phyloP scores from a whole-genome alignment of 805 yeast genomes.

The Candida patagonica region DNA sequence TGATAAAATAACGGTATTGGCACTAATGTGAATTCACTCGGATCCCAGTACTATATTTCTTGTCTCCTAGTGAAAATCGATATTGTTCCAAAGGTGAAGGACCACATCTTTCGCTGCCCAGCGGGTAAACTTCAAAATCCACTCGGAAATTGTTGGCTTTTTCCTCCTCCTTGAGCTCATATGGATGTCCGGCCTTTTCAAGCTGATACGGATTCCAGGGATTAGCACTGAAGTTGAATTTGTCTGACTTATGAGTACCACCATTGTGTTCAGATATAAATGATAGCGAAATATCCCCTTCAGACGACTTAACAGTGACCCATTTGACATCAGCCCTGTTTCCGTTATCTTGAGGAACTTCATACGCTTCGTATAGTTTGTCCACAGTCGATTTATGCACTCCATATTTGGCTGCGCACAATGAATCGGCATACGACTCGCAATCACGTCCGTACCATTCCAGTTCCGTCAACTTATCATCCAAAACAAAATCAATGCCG shows the following conservation, averaged over 20 bases:
- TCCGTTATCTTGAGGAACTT: conserved; percentile 32
- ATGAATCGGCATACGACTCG: conserved; percentile 29
- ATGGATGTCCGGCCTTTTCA: conserved; percentile 21
- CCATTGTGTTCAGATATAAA: conserved; percentile 1
- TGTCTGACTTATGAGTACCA: conserved; percentile 1
- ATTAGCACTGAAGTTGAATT: conserved; percentile 13
- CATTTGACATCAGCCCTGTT: conserved; percentile 29
- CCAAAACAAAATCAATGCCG: conserved; percentile 27
- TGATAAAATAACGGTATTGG: too few species aligned
- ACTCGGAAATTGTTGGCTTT: conserved; percentile 17
- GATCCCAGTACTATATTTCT: conserved; percentile 2
- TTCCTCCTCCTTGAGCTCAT: conserved; percentile 15
- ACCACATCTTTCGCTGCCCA: conserved; percentile 26
- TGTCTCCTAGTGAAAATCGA: neutral
- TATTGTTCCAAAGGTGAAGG: conserved; percentile 20
- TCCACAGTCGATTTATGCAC: conserved; percentile 13
- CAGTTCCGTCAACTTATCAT: conserved; percentile 16
- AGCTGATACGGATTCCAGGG: conserved; percentile 14
- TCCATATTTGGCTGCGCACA: conserved; percentile 24
- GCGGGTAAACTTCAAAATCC: conserved; percentile 21
- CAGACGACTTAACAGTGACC: conserved; percentile 10
- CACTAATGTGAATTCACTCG: too few species aligned
- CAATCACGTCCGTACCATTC: conserved; percentile 31
- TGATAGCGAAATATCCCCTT: neutral
- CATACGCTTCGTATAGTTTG: conserved; percentile 23